phyloP scores from a whole-genome alignment of 371 early-diverging fungal genomes.

The Mortierella sp. region DNA sequence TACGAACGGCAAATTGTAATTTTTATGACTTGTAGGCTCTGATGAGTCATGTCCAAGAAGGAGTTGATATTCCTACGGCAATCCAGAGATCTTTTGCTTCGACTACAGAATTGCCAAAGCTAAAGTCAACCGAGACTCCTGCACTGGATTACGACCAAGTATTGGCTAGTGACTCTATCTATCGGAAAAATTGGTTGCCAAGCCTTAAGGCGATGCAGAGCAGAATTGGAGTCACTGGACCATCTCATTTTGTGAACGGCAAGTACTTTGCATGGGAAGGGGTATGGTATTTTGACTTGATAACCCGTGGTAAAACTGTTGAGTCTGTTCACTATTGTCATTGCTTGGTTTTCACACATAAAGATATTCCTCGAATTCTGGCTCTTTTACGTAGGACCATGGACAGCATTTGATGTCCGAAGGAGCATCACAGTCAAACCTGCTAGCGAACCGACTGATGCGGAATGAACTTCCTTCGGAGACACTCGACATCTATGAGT shows the following conservation, averaged over 20 bases:
- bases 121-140: constrained; percentile 28
- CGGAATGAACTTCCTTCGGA: constrained; percentile 56
- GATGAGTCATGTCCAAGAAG: constrained; percentile 23
- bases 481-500: constrained; percentile 71
- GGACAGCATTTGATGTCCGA: constrained; percentile 38
- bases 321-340: no score
- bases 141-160: constrained; percentile 51
- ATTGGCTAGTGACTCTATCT: constrained; percentile 35
- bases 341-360: background rate
- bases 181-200: constrained; percentile 30
- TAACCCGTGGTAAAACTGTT: no score
- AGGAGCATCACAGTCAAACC: constrained; percentile 17
- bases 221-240: constrained; percentile 26
- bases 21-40: constrained; percentile 12
- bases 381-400: constrained; percentile 23
- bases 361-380: background rate
- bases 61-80: constrained; percentile 18
- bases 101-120: constrained; percentile 18
- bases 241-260: constrained; percentile 83
- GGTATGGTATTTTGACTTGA: constrained; percentile 34
- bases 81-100: constrained; percentile 19
- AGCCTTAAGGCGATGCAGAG: constrained; percentile 25
- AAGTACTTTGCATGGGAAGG: constrained; percentile 71
- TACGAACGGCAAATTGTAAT: background rate
- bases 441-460: constrained; percentile 16